Evolutionary conservation across 2,329 filamentous ascomycete species (phyloP).

Genomic region (Parastagonospora nodorum): DNA sequence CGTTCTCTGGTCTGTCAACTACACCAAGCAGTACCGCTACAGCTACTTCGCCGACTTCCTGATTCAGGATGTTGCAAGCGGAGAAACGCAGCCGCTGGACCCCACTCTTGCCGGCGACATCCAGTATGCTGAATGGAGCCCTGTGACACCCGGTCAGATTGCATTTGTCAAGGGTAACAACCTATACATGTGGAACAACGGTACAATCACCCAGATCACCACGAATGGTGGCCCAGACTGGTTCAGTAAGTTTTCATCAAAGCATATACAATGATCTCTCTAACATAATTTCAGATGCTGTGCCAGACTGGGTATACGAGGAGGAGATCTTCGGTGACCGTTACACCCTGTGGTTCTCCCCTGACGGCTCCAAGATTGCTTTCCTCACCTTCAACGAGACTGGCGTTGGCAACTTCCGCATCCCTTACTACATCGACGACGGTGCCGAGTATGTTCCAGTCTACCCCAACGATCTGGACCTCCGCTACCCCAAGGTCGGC

Average conservation of each 20-base stretch:
- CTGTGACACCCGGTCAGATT: conserved; percentile 59
- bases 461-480: conserved; percentile 66
- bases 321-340: conserved; percentile 62
- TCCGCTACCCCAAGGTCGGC: conserved; percentile 73
- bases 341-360: conserved; percentile 62
- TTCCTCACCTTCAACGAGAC: conserved; percentile 67
- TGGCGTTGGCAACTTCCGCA: conserved; percentile 67
- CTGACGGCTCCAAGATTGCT: conserved; percentile 60
- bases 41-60: conserved; percentile 72
- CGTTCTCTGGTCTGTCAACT: conserved; percentile 67
- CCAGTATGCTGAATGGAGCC: conserved; percentile 68
- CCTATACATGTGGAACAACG: conserved; percentile 63
- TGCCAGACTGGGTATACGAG: conserved; percentile 69
- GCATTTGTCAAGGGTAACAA: conserved; percentile 72
- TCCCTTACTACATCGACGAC: conserved; percentile 70
- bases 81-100: conserved; percentile 60
- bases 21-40: conserved; percentile 71
- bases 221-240: conserved; percentile 63
- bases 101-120: conserved; percentile 67
- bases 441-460: conserved; percentile 59
- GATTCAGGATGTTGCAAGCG: conserved; percentile 65
- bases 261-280: background rate
- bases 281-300: conserved; percentile 40
- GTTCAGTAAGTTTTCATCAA: conserved; percentile 54
- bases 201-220: conserved; percentile 62